A percentile compares a stretch with the other conserved stretches of the same genome.
Conservation (phyloP, 2,329 filamentous ascomycete genomes). For the Fusarium miscanthi region DNA sequence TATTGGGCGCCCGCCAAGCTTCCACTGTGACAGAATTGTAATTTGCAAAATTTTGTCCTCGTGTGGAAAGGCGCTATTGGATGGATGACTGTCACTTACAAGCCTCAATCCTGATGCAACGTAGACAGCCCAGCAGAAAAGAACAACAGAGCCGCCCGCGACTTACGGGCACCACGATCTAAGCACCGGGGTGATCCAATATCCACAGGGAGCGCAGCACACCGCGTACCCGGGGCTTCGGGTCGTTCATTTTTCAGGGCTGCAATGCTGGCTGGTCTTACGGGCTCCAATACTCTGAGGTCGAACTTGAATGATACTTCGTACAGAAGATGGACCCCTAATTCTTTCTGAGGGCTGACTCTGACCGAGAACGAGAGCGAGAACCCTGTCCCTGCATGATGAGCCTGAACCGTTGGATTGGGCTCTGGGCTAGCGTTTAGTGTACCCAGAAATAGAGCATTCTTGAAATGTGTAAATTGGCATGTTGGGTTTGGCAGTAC, state of each 20-base stretch:
- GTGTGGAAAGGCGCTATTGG: conserved; percentile 20
- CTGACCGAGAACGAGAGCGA: conserved; percentile 13
- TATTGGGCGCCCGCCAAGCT: conserved; percentile 18
- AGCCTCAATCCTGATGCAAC: conserved; percentile 27
- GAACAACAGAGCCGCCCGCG: conserved; percentile 26
- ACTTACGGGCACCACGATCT: conserved; percentile 15
- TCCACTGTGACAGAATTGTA: background rate
- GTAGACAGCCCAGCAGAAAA: background rate
- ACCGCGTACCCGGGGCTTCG: conserved; percentile 38
- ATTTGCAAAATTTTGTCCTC: conserved; percentile 14
- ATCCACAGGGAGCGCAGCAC: conserved; percentile 15
- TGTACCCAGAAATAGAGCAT: conserved; percentile 19
- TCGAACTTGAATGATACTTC: background rate
- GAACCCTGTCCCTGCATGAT: conserved; percentile 37
- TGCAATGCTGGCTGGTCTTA: conserved; percentile 33
- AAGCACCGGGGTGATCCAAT: conserved; percentile 15
- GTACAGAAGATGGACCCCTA: conserved; percentile 25
- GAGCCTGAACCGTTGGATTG: conserved; percentile 44
- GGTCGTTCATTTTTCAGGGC: conserved; percentile 23
- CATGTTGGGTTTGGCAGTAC: background rate
- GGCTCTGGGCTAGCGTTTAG: conserved; percentile 27
- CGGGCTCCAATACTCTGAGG: conserved; percentile 14
- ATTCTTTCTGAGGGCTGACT: conserved; percentile 14
- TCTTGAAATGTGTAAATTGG: conserved; percentile 1
- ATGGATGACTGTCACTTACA: conserved; percentile 35